A percentile compares a stretch with the other conserved stretches of the same genome.
These are phyloP conservation scores for Puccinia coronata DNA, from an alignment of 1,284 basidiomycete species.

Conservation along the genomic window DNA sequence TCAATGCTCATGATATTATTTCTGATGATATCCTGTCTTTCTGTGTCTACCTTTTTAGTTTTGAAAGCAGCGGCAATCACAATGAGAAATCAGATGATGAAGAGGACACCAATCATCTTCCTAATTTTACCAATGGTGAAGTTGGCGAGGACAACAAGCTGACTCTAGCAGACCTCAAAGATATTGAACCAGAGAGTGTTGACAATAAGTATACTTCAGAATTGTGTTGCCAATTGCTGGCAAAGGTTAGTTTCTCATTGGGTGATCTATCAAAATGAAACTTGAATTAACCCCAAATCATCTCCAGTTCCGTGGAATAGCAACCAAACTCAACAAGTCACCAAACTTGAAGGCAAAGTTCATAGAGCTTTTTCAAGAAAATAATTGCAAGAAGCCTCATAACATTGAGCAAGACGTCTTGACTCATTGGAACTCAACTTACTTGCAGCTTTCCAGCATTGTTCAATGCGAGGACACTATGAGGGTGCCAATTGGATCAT, in stretches of 20 bases:
- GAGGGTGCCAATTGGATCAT: neutral
- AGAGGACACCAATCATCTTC: neutral
- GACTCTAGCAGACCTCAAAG: neutral
- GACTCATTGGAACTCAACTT: conserved; percentile 11
- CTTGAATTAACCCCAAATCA: neutral
- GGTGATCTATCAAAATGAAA: no score
- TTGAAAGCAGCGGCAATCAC: no score
- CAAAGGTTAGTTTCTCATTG: neutral
- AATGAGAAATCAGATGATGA: neutral
- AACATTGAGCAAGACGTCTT: conserved; percentile 2
- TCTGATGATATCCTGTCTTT: no score
- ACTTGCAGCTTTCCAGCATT: neutral
- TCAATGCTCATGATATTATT: no score
- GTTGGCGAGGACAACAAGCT: neutral
- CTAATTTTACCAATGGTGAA: neutral
- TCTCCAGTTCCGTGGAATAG: conserved; percentile 9
- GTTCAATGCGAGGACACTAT: neutral
- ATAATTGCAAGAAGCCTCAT: neutral
- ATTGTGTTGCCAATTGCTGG: neutral
- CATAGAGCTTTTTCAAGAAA: neutral
- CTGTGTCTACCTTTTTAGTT: no score
- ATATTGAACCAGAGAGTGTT: neutral
- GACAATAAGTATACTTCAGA: neutral
- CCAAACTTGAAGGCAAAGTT: conserved; percentile 15
- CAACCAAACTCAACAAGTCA: neutral